Evolutionary conservation across 1,284 basidiomycete species (phyloP).

Genomic region (Cryptococcus hybrid): DNA sequence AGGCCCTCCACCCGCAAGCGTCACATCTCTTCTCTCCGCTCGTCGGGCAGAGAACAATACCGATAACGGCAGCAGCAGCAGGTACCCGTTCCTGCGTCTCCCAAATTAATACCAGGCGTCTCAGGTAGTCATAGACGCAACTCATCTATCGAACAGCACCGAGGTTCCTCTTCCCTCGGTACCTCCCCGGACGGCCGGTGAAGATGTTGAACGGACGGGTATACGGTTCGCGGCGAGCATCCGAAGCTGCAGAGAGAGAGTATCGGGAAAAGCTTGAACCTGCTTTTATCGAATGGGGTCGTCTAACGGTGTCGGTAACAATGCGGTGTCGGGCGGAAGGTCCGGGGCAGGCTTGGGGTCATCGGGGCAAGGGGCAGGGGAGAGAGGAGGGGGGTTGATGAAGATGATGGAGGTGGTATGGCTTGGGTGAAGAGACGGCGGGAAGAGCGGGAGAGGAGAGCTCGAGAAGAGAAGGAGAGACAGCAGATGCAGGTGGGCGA

Average conservation of each 20-base stretch:
- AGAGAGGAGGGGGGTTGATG: slow-evolving; percentile 25
- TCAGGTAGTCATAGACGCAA: slow-evolving; percentile 19
- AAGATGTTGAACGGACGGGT: slow-evolving; percentile 49
- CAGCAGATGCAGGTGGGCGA: slow-evolving; percentile 7
- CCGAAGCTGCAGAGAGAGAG: slow-evolving; percentile 33
- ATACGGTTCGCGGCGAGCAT: slow-evolving; percentile 44
- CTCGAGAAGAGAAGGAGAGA: slow-evolving; percentile 23
- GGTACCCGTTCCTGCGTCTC: background rate
- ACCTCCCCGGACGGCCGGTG: slow-evolving; percentile 25
- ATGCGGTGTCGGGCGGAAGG: slow-evolving; percentile 2
- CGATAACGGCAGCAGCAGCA: slow-evolving; percentile 1
- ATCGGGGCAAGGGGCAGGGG: background rate
- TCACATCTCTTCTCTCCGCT: slow-evolving; percentile 10
- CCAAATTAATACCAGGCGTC: background rate
- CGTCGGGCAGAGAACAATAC: slow-evolving; percentile 3
- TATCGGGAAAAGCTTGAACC: slow-evolving; percentile 36
- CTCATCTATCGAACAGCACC: slow-evolving; percentile 25
- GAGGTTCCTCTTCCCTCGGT: slow-evolving; percentile 3
- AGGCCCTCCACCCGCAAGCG: slow-evolving; percentile 16
- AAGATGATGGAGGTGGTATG: slow-evolving; percentile 50
- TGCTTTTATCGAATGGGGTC: slow-evolving; percentile 47
- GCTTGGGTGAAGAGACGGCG: slow-evolving; percentile 47
- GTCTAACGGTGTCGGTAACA: slow-evolving; percentile 15
- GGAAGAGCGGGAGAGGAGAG: slow-evolving; percentile 38
- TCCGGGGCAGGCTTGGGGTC: background rate